Evolutionary conservation across 345 rosid species (phyloP).

Genomic region (Aurinia saxatilis): DNA sequence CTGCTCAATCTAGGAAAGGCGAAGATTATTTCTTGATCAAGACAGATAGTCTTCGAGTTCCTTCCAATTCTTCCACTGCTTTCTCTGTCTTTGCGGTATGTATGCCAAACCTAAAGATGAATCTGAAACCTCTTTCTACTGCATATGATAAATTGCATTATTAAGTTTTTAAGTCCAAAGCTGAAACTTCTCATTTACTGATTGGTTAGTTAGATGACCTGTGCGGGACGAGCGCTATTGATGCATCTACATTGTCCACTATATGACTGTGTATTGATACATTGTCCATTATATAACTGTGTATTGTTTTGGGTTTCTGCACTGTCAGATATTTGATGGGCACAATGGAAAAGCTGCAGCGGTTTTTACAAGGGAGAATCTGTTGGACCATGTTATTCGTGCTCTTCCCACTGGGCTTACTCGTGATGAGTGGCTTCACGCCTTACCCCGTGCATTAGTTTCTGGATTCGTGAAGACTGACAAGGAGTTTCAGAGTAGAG

Average conservation of each 20-base stretch:
- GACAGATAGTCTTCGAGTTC: slow-evolving; percentile 56
- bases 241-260: background rate
- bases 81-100: slow-evolving; percentile 77
- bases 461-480: slow-evolving; percentile 94
- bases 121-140: background rate
- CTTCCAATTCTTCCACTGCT: slow-evolving; percentile 54
- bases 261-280: too few species aligned
- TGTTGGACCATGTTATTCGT: slow-evolving; percentile 56
- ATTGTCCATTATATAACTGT: too few species aligned
- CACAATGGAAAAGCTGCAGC: slow-evolving; percentile 96
- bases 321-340: slow-evolving; percentile 75
- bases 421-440: slow-evolving; percentile 83
- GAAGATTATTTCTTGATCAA: slow-evolving; percentile 78
- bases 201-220: background rate
- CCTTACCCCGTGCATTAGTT: slow-evolving; percentile 80
- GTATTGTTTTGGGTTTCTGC: slow-evolving; percentile 18
- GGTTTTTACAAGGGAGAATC: slow-evolving; percentile 63
- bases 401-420: slow-evolving; percentile 72
- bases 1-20: slow-evolving; percentile 85
- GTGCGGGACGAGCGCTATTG: background rate
- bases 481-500: slow-evolving; percentile 89
- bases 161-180: background rate
- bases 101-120: slow-evolving; percentile 10
- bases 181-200: background rate
- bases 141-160: too few species aligned